Evolutionary conservation across 371 early-diverging fungal genomes (phyloP), one percentile per base, ranked within the genome.

Genomic region (Mucor piriformis): DNA sequence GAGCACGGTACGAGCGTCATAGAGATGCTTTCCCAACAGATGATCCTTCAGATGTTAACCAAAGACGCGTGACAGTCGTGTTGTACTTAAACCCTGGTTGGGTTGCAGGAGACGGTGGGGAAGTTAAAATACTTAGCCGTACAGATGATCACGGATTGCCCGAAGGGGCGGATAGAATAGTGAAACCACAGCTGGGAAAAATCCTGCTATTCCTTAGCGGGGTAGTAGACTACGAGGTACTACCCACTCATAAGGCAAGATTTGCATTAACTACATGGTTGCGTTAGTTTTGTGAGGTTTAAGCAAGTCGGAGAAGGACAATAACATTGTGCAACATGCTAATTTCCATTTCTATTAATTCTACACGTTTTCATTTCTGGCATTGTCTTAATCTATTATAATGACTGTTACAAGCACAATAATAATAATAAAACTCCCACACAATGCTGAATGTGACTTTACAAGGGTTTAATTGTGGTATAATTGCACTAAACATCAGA

Each of bases 11-110:
- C 57, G 86, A 85, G 57, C 69, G 82, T 21, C 88, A 88, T 40
- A 67, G 88, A 6, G 88, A 88, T 47, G 85, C 86, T 0, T 77
- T 88, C 35, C 88, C 88, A 0, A 82, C 77, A 2, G 81, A 83
- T 50, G 81, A 85, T 61, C 73, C 67, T 0, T 63, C 62, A 0
- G 88, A 88, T 59, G 59, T 55, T 2, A 73, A 81, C 10, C 88
- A 88, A 50, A 76, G 88, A 23, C 81, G 88, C n/a, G 76, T 85
- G 11, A 83, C 88, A 0, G 83, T 77, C 34, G 82, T 87, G 24
- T 65, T 83, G 7, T 85, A 84, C 57, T 63, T 87, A 38, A 85
- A 84, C 47, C 78, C 82, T 21, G 82, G 76, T 23, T 79, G 78
- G 78, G 61, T 60, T 11, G 57, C 66, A 24, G 76, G 77, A n/a